phyloP scores from a whole-genome alignment of 805 yeast species.

The Dipodascus geniculatus region DNA sequence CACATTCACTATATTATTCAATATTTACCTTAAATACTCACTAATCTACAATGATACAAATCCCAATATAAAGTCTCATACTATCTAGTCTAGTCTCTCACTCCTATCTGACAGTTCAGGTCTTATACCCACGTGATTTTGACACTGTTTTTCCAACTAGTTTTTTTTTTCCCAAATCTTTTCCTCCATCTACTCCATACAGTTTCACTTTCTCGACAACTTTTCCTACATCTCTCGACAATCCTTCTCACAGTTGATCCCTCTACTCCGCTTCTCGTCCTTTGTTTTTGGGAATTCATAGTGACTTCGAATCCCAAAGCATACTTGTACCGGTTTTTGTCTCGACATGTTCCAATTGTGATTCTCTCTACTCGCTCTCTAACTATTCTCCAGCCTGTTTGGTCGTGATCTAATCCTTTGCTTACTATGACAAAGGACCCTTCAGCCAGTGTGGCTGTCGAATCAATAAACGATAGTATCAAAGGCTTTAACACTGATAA shows the following conservation, averaged over 20 bases:
- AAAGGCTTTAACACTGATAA: background rate
- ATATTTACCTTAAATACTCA: too few species aligned
- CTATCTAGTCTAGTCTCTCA: too few species aligned
- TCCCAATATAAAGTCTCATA: too few species aligned
- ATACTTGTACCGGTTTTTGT: too few species aligned
- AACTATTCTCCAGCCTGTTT: too few species aligned
- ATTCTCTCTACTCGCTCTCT: background rate
- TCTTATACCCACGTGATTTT: background rate
- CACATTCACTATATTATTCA: too few species aligned
- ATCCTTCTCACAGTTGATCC: too few species aligned
- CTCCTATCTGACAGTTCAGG: too few species aligned
- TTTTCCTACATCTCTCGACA: background rate
- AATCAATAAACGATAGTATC: background rate
- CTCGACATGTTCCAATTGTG: background rate
- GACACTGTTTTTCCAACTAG: background rate
- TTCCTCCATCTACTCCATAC: background rate
- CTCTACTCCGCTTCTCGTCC: too few species aligned
- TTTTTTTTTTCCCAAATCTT: background rate
- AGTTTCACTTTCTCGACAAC: background rate
- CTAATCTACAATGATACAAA: too few species aligned
- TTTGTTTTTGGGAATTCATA: too few species aligned
- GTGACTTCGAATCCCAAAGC: too few species aligned
- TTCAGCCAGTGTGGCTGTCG: background rate
- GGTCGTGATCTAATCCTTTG: background rate
- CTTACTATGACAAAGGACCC: background rate